phyloP scores from a whole-genome alignment of 1,284 basidiomycete species.

The Gymnopus androsaceus region DNA sequence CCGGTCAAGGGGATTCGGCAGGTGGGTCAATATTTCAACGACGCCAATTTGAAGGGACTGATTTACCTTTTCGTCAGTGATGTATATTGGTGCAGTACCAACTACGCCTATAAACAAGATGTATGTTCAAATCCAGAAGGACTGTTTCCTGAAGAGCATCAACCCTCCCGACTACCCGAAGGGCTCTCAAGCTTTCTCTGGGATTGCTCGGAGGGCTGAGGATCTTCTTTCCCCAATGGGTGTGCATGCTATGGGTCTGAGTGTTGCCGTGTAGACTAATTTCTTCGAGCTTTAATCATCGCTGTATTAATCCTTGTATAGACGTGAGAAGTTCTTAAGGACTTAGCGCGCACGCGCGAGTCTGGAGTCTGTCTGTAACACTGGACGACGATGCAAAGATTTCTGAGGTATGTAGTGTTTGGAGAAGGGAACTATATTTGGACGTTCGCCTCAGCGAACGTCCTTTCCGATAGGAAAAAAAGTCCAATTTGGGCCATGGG shows the following conservation, averaged over 20 bases:
- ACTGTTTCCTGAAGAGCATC: constrained; percentile 59
- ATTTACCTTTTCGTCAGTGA: constrained; percentile 40
- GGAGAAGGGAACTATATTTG: too few species aligned
- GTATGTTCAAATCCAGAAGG: constrained; percentile 68
- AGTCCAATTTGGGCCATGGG: too few species aligned
- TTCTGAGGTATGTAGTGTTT: too few species aligned
- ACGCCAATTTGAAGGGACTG: background rate
- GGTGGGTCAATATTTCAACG: constrained; percentile 38
- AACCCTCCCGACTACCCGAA: constrained; percentile 78
- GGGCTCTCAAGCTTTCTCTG: constrained; percentile 53
- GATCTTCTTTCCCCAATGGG: constrained; percentile 53
- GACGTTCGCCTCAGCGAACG: too few species aligned
- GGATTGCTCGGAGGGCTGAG: constrained; percentile 43
- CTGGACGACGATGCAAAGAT: too few species aligned
- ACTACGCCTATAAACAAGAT: constrained; percentile 62
- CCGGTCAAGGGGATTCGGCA: constrained; percentile 69
- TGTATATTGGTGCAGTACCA: constrained; percentile 85
- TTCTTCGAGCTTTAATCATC: too few species aligned
- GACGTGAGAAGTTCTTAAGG: too few species aligned
- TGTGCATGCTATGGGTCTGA: constrained; percentile 53
- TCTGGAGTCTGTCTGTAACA: too few species aligned
- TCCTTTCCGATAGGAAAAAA: too few species aligned
- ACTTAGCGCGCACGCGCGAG: too few species aligned
- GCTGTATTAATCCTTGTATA: too few species aligned
- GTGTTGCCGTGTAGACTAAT: too few species aligned